Base-by-base conservation (phyloP, 352 stramenopile species). In the Phytophthora multivora region DNA sequence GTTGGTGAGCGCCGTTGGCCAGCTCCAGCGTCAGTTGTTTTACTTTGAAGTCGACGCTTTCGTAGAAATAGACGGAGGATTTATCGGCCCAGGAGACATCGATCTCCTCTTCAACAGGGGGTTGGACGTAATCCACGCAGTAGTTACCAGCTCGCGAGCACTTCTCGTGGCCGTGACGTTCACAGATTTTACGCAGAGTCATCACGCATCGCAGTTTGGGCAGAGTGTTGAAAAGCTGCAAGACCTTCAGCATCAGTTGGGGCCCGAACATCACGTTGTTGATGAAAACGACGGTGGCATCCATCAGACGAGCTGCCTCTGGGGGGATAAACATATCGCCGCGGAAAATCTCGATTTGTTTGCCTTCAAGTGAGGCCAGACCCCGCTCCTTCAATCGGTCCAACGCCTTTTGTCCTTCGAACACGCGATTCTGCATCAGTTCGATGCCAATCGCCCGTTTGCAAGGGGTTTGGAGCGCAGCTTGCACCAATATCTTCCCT, bases 241-340 rank as follows among this genome's bases (percentile, higher is more conserved):
- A 66, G 16, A 93, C 76, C 16, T 86, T 80, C 25, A 88, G 64
- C 86, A 95, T 93, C 36, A 93, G 75, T 42, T 77, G 72, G 13
- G 86, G 86, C 0, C 82, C 79, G 36, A 95, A 93, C 66, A 86
- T 86, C 13, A 95, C 86, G 53, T 94, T 94, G 67, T 95, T 95
- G 60, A 95, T 91, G 54, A 95, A 95, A 39, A 93, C 77, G 36
- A 95, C 86, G 0, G 86, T 93, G 18, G 86, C 86, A 25, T 93
- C 83, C 71, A 77, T 77, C 54, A 93, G 69, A 18, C 77, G 63
- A 12, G 81, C 77, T 19, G 64, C 50, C 21, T 75, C 68, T 2
- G 83, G 80, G 41, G 83, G 82, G 35, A 73, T 68, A 59, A 80
- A 89, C 11, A 95, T 91, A 33, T 95, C 86, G 8, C 86, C 86